Percentiles rank a stretch among this genome's conserved stretches.
These are phyloP conservation scores for Micromonas pusilla DNA, from an alignment of 139 green algal genomes.

Conservation along the genomic window DNA sequence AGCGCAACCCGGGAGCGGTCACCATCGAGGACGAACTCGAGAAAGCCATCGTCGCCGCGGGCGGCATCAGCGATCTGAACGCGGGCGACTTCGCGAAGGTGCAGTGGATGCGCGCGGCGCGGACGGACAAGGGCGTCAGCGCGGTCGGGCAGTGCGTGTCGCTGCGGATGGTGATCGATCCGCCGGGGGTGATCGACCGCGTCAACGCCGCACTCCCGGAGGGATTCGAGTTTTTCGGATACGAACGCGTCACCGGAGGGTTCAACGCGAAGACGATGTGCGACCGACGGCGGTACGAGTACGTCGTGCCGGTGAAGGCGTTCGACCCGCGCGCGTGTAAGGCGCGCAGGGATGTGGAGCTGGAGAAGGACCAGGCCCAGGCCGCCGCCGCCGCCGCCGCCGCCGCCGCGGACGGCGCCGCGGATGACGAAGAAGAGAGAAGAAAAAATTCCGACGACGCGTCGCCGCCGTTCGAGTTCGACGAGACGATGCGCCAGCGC, in stretches of 20 bases:
- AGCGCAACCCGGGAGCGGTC: slow-evolving; percentile 67
- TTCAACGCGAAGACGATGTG: slow-evolving; percentile 83
- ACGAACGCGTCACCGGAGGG: slow-evolving; percentile 65
- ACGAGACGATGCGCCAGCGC: not conserved
- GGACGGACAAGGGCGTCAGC: slow-evolving; percentile 97
- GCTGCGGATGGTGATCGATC: slow-evolving; percentile 46
- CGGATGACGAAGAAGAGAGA: slow-evolving; percentile 13
- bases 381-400: not conserved
- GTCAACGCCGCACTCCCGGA: slow-evolving; percentile 69
- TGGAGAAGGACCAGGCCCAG: not conserved
- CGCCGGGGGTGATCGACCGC: slow-evolving; percentile 43
- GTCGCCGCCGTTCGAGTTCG: slow-evolving; percentile 13
- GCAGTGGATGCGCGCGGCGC: slow-evolving; percentile 75
- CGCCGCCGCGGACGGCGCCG: not conserved
- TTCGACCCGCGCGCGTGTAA: slow-evolving; percentile 54
- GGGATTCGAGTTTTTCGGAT: slow-evolving; percentile 66
- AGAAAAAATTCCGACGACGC: not conserved
- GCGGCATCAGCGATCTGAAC: slow-evolving; percentile 65
- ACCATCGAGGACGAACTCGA: slow-evolving; percentile 84
- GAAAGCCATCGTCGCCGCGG: slow-evolving; percentile 56
- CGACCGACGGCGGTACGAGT: slow-evolving; percentile 82
- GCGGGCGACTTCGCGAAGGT: slow-evolving; percentile 63
- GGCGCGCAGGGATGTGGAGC: not conserved
- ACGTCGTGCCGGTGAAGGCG: slow-evolving; percentile 81
- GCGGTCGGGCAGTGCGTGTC: slow-evolving; percentile 69